Evolutionary conservation across 1,139 yeast genomes (phyloP).

Genomic region (Suhomyces ambrosiae): DNA sequence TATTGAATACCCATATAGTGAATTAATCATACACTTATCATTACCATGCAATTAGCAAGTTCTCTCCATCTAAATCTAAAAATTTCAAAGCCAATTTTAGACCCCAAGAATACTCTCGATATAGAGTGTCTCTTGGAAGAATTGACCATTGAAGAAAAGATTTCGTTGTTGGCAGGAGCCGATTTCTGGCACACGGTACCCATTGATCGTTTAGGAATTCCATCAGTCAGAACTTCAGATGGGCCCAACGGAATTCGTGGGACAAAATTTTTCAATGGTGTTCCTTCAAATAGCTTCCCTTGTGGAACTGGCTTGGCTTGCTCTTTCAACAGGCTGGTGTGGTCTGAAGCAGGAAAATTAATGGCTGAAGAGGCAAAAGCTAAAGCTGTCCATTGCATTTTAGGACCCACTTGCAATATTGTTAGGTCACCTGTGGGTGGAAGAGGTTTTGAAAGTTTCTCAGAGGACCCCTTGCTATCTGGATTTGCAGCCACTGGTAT

Average conservation of each 20-base stretch:
- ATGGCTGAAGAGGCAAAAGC: conserved; percentile 40
- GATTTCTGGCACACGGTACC: conserved; percentile 61
- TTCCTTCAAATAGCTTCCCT: conserved; percentile 39
- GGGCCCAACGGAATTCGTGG: conserved; percentile 44
- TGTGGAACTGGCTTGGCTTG: conserved; percentile 51
- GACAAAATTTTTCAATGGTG: conserved; percentile 33
- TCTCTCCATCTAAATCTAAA: too few relatives aligned
- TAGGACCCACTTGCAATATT: conserved; percentile 40
- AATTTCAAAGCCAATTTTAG: too few relatives aligned
- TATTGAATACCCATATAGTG: too few relatives aligned
- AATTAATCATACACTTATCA: too few relatives aligned
- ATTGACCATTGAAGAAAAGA: conserved; percentile 51
- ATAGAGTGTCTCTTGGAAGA: conserved; percentile 45
- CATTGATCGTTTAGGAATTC: conserved; percentile 47
- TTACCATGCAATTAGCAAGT: too few relatives aligned
- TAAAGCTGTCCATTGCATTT: conserved; percentile 35
- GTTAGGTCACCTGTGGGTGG: conserved; percentile 40
- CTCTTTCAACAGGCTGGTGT: conserved; percentile 30
- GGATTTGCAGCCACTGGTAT: conserved; percentile 33
- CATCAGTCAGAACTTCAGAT: conserved; percentile 35
- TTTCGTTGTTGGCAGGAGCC: conserved; percentile 49
- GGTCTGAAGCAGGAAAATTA: conserved; percentile 31
- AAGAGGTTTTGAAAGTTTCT: conserved; percentile 37
- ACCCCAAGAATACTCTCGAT: too few relatives aligned
- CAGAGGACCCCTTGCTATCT: conserved; percentile 38